Percentiles rank a stretch among this genome's conserved stretches.
Conservation (phyloP, 768 basidiomycete species). For the Austroboletus festivus region DNA sequence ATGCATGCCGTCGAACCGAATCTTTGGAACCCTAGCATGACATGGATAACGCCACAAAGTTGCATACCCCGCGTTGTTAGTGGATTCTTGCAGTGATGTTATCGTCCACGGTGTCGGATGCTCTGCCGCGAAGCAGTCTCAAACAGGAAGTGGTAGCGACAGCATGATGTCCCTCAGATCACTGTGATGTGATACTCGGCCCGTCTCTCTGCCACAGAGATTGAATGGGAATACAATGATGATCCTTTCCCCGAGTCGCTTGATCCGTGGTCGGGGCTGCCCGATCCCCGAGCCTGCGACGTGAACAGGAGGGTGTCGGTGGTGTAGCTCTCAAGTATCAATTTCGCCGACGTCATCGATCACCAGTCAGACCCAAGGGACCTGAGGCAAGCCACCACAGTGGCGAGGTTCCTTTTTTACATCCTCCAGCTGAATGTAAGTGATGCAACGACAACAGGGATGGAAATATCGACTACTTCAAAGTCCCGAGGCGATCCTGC, state of each 20-base stretch:
- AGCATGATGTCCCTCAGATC: background rate
- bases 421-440: too few species aligned
- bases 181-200: background rate
- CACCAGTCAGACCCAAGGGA: too few species aligned
- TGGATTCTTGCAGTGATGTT: background rate
- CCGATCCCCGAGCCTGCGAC: background rate
- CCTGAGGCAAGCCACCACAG: too few species aligned
- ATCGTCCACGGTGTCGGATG: background rate
- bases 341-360: too few species aligned
- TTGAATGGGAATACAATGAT: too few species aligned
- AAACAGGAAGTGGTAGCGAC: conserved; percentile 10
- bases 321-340: background rate
- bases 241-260: background rate
- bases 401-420: too few species aligned
- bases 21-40: background rate
- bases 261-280: background rate
- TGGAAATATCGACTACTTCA: background rate
- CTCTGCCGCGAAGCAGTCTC: conserved; percentile 10
- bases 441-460: background rate
- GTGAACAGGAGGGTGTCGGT: background rate
- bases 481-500: conserved; percentile 4
- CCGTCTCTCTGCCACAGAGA: background rate
- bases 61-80: conserved; percentile 2
- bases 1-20: background rate
- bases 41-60: background rate